Base-by-base conservation (phyloP, 2,329 filamentous ascomycete genomes). In the Cladosporium cucumerinum region DNA sequence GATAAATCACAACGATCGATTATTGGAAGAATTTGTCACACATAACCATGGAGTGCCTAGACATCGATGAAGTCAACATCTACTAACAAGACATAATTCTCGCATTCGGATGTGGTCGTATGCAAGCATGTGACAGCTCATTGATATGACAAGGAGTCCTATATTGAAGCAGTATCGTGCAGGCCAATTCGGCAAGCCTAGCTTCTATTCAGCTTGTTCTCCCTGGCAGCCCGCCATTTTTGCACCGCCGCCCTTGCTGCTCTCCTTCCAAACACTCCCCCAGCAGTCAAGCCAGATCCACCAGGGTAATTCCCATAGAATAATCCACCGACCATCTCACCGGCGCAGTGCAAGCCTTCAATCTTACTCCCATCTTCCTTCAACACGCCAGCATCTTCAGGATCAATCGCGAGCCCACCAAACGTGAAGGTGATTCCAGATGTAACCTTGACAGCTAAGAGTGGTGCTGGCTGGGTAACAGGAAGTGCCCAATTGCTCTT, bases 341-440 rank as follows among this genome's bases (percentile, higher is more conserved):
- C 87, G 3, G 79, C 82, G 68, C 85, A 87, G 67, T 82, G 89
- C 2, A 89, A 70, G 0, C 86, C 85, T 0, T 80, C 80, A 5
- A 89, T 80, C n/a, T 78, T 75, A 5, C 71, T 69, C 1, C 77
- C 78, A 0, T 75, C 72, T 4, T 80, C 76, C 2, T 78, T 80
- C 16, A 88, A 72, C 0, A 89, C 82, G 3, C 78, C 78, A 2
- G 82, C 80, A 0, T 84, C 87, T 26, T 84, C 73, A 0, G 85
- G 80, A 57, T 86, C 80, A 1, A 87, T 82, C 5, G 81, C 80
- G 7, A 90, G 74, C 0, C 88, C 87, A 1, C 87, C 88, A 76
- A 90, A 90, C 0, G 87, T 90, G 69, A 90, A 90, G 0, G 87
- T 89, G 18, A 90, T 82, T 1, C 88, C 88, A 54, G 85, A 86